These are phyloP conservation scores for Ascomycota sp. DNA, from an alignment of 2,329 filamentous ascomycete genomes.

Conservation along the genomic window DNA sequence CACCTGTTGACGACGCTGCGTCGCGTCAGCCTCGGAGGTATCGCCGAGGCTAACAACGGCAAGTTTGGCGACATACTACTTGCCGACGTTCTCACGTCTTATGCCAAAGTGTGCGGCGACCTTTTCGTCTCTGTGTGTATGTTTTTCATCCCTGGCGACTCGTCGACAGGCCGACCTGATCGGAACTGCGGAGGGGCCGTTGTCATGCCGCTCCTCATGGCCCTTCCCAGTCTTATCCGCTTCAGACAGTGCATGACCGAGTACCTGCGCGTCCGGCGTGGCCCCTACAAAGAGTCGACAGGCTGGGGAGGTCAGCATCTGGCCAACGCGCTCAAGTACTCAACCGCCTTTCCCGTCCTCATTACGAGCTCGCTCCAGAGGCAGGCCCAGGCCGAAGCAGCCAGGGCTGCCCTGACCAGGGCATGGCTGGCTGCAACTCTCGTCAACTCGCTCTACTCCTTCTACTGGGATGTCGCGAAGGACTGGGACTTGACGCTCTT, in stretches of 20 bases:
- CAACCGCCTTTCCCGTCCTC: constrained; percentile 84
- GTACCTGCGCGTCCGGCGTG: constrained; percentile 48
- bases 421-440: constrained; percentile 54
- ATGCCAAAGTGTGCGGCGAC: constrained; percentile 80
- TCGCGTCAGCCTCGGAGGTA: constrained; percentile 63
- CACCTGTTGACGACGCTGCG: constrained; percentile 58
- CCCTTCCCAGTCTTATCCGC: constrained; percentile 66
- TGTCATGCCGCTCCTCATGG: constrained; percentile 68
- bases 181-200: constrained; percentile 61
- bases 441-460: constrained; percentile 81
- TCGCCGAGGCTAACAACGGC: constrained; percentile 70
- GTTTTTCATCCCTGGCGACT: constrained; percentile 54
- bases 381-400: constrained; percentile 24
- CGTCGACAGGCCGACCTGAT: constrained; percentile 64
- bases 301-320: constrained; percentile 75
- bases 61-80: constrained; percentile 91
- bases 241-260: constrained; percentile 84
- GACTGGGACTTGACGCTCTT: constrained; percentile 93
- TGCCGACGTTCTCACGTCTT: constrained; percentile 85
- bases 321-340: constrained; percentile 87
- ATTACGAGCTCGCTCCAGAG: constrained; percentile 58
- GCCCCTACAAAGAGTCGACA: constrained; percentile 29
- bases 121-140: constrained; percentile 80
- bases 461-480: constrained; percentile 93
- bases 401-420: constrained; percentile 24